Conservation (phyloP, 139 green algal genomes). For the Chlamydomonas schloesseri region DNA sequence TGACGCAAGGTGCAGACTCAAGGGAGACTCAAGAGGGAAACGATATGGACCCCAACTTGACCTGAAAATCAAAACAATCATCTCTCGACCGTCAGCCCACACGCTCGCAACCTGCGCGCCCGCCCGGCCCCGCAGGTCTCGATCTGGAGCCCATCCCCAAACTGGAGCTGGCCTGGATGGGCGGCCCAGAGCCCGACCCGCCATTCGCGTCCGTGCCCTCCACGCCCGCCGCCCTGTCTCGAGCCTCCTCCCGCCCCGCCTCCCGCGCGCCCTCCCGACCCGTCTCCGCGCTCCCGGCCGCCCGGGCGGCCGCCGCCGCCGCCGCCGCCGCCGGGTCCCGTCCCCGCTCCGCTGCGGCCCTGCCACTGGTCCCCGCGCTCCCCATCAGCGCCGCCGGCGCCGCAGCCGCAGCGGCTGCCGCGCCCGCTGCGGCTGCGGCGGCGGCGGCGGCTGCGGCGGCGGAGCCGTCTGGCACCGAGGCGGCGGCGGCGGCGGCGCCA, state of each 20-base stretch:
- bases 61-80: too few relatives aligned
- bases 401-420: too few relatives aligned
- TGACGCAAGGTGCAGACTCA: too few relatives aligned
- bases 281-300: neutral
- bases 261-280: slow-evolving; percentile 20
- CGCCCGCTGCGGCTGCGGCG: too few relatives aligned
- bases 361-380: neutral
- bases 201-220: slow-evolving; percentile 48
- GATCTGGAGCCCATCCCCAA: slow-evolving; percentile 57
- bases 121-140: slow-evolving; percentile 3
- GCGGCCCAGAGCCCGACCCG: slow-evolving; percentile 56
- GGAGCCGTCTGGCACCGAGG: too few relatives aligned
- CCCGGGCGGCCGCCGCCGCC: neutral
- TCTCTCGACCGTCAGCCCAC: too few relatives aligned
- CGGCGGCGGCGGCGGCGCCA: too few relatives aligned
- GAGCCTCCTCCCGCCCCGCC: neutral
- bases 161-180: slow-evolving; percentile 60
- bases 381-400: too few relatives aligned
- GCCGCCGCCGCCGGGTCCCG: neutral
- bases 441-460: too few relatives aligned
- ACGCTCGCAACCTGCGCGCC: neutral
- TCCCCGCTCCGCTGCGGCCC: too few relatives aligned
- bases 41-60: too few relatives aligned
- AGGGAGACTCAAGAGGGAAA: too few relatives aligned
- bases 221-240: slow-evolving; percentile 40